phyloP scores from a whole-genome alignment of 2,329 filamentous ascomycete genomes.

The Trichoderma cornu-damae region DNA sequence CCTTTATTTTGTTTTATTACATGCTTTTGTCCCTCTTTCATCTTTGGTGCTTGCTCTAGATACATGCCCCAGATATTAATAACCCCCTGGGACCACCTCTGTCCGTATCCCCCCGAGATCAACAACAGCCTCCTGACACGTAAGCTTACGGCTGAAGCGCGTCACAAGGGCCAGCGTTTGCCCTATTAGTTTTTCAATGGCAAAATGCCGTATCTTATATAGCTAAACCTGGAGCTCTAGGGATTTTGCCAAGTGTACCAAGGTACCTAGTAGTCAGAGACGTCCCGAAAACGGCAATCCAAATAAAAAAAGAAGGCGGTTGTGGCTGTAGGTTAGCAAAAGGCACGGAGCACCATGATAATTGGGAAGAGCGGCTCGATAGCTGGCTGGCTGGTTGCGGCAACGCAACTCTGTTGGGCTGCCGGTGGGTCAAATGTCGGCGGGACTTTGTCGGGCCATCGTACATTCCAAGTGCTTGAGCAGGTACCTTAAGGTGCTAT shows the following conservation, averaged over 20 bases:
- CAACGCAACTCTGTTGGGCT: not conserved
- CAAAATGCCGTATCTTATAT: too few species aligned
- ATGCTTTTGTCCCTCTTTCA: too few species aligned
- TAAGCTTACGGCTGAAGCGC: constrained; percentile 1
- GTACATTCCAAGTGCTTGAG: too few species aligned
- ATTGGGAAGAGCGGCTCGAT: not conserved
- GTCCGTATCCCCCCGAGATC: not conserved
- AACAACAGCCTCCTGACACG: not conserved
- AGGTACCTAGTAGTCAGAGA: not conserved
- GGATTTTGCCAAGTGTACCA: not conserved
- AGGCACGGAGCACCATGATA: not conserved
- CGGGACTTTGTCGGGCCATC: not conserved
- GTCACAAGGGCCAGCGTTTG: not conserved
- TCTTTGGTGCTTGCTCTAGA: too few species aligned
- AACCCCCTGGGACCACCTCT: not conserved
- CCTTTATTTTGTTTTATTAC: too few species aligned
- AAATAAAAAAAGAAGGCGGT: not conserved
- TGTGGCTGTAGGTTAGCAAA: not conserved
- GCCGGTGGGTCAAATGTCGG: not conserved
- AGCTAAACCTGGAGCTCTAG: too few species aligned
- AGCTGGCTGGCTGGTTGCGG: too few species aligned
- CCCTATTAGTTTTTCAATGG: not conserved
- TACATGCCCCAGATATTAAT: too few species aligned
- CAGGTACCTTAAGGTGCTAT: too few species aligned
- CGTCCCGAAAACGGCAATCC: not conserved